Base-by-base conservation (phyloP, 352 stramenopile species). In the Thraustochytrium sp. region DNA sequence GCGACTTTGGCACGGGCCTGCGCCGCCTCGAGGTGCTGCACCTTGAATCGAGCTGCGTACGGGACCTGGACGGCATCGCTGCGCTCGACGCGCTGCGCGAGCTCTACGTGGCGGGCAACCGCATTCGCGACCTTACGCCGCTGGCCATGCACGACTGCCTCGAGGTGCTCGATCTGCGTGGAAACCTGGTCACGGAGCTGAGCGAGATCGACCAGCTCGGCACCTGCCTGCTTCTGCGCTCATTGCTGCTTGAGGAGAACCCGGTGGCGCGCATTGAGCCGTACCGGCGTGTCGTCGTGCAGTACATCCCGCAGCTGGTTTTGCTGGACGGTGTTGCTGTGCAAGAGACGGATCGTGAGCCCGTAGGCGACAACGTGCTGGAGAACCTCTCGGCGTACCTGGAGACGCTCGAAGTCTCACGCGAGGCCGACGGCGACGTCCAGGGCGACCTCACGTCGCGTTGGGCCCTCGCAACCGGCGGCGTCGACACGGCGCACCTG, bases 91-190 rank as follows among this genome's bases (percentile, higher is more conserved):
- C 87, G 18, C 85, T 96, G 38, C 89, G 91, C 46, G 89, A 95
- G 68, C 86, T 96, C 13, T 91, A 93, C 59, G 75, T 94, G 4
- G 87, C 90, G 54, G 86, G 93, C 85, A 96, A 96, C 74, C 85
- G 87, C 34, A 89, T 96, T 61, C 88, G 63, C 46, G 90, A 94
- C 73, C 91, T 96, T 59, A 94, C 88, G 54, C 91, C 91, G 2
- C 84, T 95, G 42, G 90, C 89, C 38, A 92, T 95, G 90, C 92
- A 95, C 82, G 91, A 96, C 31, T 87, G 92, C 55, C 87, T 96
- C n/a, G 86, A 90, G 56, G 82, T 94, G 38, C 75, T 85, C 91
- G 90, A 95, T 84, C 75, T 94, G 34, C 86, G 93, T 85, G 89
- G 86, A 26, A 95, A 95, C 76, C 77, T 78, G 38, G 85, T 96